Evolutionary conservation across 768 basidiomycete genomes (phyloP).

Genomic region (Suillus paluster): DNA sequence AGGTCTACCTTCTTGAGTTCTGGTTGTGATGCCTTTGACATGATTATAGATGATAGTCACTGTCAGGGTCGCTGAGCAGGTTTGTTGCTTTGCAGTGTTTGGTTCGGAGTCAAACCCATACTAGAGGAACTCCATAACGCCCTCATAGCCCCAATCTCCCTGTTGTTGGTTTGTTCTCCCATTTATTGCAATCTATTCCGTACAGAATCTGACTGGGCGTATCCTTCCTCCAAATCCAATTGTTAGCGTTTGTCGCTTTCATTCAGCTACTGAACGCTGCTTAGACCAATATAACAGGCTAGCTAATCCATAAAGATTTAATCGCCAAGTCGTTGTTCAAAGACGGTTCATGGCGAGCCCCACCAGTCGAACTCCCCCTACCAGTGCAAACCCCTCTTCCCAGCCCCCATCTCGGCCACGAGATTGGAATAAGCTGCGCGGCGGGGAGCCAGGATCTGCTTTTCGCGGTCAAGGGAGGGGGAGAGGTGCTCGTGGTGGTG

Average conservation of each 20-base stretch:
- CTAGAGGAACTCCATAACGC: constrained; percentile 7
- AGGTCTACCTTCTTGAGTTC: constrained; percentile 94
- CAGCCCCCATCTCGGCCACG: constrained; percentile 37
- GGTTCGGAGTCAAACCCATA: constrained; percentile 17
- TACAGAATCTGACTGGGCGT: background rate
- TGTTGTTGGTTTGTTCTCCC: background rate
- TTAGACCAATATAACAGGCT: constrained; percentile 2
- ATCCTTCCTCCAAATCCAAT: constrained; percentile 1
- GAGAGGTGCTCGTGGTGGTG: constrained; percentile 41
- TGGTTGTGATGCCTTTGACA: constrained; percentile 96
- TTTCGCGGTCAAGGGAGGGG: constrained; percentile 48
- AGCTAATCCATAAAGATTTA: background rate
- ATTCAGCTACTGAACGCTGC: background rate
- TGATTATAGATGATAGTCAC: constrained; percentile 37
- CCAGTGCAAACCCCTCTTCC: constrained; percentile 31
- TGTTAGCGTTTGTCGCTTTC: background rate
- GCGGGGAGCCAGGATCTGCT: constrained; percentile 52
- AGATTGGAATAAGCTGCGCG: constrained; percentile 45
- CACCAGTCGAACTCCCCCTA: constrained; percentile 33
- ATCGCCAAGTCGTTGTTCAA: background rate
- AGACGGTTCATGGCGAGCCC: constrained; percentile 47
- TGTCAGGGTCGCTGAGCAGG: constrained; percentile 1
- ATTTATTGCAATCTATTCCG: constrained; percentile 3
- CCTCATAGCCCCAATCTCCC: background rate
- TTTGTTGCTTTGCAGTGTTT: constrained; percentile 39